phyloP scores from a whole-genome alignment of 768 basidiomycete species.

The Favolaschia claudopus region DNA sequence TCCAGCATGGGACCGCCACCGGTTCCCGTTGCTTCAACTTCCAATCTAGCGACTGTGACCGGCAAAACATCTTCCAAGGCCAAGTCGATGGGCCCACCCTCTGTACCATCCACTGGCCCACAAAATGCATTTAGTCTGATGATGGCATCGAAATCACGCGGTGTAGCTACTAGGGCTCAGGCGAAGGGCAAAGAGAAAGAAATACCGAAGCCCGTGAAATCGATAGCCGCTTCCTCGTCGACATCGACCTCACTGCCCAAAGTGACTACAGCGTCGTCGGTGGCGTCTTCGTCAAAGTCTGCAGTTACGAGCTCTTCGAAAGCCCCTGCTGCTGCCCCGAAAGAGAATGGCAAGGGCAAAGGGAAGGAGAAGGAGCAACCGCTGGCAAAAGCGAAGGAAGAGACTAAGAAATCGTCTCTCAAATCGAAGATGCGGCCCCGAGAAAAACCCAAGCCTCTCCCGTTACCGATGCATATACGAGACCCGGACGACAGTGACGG shows the following conservation, averaged over 20 bases:
- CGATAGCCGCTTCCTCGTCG: constrained; percentile 15
- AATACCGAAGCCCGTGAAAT: constrained; percentile 18
- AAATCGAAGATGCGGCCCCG: constrained; percentile 46
- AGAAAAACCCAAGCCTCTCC: constrained; percentile 39
- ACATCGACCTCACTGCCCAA: constrained; percentile 5
- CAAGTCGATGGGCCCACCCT: constrained; percentile 10
- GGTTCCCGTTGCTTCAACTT: not conserved
- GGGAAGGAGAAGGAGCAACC: constrained; percentile 29
- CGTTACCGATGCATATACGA: constrained; percentile 36
- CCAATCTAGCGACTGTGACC: not conserved
- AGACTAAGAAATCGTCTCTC: constrained; percentile 38
- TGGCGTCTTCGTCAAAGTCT: constrained; percentile 11
- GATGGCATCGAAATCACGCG: constrained; percentile 35
- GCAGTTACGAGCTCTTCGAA: constrained; percentile 17
- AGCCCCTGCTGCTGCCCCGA: not conserved
- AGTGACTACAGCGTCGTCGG: not conserved
- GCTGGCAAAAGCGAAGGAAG: constrained; percentile 16
- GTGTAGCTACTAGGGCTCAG: constrained; percentile 28
- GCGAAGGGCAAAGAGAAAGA: constrained; percentile 36
- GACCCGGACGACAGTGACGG: constrained; percentile 37
- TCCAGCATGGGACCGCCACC: constrained; percentile 29
- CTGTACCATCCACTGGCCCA: constrained; percentile 20
- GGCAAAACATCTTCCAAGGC: not conserved
- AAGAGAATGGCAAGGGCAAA: constrained; percentile 29
- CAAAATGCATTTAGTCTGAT: constrained; percentile 43